A percentile compares a stretch with the other conserved stretches of the same genome.
phyloP scores from a whole-genome alignment of 768 basidiomycete genomes.

The Kwoniella newhampshirensis region DNA sequence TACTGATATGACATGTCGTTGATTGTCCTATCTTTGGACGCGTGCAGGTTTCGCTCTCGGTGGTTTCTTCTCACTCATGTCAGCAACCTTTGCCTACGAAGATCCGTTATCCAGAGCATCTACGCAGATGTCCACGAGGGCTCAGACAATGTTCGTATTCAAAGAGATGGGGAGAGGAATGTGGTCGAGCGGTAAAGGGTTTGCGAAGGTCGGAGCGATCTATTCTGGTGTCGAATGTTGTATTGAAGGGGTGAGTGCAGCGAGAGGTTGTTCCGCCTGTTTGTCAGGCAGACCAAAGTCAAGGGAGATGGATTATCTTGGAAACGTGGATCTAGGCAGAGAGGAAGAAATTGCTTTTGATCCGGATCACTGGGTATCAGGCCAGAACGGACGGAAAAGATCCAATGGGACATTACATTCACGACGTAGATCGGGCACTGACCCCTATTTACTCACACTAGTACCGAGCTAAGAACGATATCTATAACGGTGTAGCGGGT shows the following conservation, averaged over 20 bases:
- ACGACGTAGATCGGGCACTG: too few species aligned
- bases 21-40: too few species aligned
- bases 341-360: too few species aligned
- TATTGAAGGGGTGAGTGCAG: slow-evolving; percentile 79
- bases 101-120: slow-evolving; percentile 66
- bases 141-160: slow-evolving; percentile 81
- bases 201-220: slow-evolving; percentile 88
- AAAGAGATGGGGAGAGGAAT: slow-evolving; percentile 93
- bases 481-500: slow-evolving; percentile 81
- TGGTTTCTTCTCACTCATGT: slow-evolving; percentile 95
- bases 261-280: neutral
- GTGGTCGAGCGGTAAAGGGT: slow-evolving; percentile 85
- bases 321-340: too few species aligned
- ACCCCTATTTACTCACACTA: too few species aligned
- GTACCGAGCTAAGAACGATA: slow-evolving; percentile 97
- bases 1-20: too few species aligned
- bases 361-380: too few species aligned
- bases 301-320: too few species aligned
- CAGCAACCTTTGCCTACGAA: slow-evolving; percentile 89
- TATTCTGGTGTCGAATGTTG: slow-evolving; percentile 96
- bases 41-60: slow-evolving; percentile 80
- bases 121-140: slow-evolving; percentile 54
- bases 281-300: too few species aligned
- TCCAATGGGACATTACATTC: too few species aligned
- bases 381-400: too few species aligned